Evolutionary conservation across 768 basidiomycete genomes (phyloP).

Genomic region (Leccinum sublutescens): DNA sequence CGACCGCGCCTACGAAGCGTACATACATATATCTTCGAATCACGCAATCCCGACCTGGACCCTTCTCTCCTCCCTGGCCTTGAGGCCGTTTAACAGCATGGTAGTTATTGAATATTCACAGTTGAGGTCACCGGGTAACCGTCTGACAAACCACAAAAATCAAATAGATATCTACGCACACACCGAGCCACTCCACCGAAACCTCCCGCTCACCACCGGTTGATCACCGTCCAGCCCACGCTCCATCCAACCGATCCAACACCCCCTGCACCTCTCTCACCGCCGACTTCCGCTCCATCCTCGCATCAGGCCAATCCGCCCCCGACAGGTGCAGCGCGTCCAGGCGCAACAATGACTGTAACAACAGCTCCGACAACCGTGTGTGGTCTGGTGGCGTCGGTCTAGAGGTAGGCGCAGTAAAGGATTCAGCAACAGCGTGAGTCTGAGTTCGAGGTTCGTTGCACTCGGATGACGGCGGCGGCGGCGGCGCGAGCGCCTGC

Average conservation of each 20-base stretch:
- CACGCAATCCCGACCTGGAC: not conserved
- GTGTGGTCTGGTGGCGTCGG: constrained; percentile 40
- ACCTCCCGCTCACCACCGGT: not conserved
- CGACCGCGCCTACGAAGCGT: not conserved
- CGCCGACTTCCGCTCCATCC: constrained; percentile 79
- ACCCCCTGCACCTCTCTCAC: constrained; percentile 83
- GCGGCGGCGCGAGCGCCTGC: constrained; percentile 20
- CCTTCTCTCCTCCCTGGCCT: not conserved
- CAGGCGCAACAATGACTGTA: constrained; percentile 83
- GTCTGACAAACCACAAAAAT: not conserved
- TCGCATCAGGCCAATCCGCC: constrained; percentile 72
- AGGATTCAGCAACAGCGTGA: not conserved
- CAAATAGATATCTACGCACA: not conserved
- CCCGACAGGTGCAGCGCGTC: constrained; percentile 74
- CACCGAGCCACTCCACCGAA: not conserved
- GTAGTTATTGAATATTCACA: not conserved
- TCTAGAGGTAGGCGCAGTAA: not conserved
- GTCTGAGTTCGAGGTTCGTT: not conserved
- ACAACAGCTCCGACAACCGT: constrained; percentile 74
- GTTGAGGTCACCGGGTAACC: not conserved
- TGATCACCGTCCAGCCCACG: constrained; percentile 45
- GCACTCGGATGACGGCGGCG: not conserved
- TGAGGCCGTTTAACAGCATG: not conserved
- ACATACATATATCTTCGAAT: not conserved
- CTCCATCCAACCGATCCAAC: constrained; percentile 75